Evolutionary conservation across 2,329 filamentous ascomycete genomes (phyloP).

Genomic region (Penicillium sp.): DNA sequence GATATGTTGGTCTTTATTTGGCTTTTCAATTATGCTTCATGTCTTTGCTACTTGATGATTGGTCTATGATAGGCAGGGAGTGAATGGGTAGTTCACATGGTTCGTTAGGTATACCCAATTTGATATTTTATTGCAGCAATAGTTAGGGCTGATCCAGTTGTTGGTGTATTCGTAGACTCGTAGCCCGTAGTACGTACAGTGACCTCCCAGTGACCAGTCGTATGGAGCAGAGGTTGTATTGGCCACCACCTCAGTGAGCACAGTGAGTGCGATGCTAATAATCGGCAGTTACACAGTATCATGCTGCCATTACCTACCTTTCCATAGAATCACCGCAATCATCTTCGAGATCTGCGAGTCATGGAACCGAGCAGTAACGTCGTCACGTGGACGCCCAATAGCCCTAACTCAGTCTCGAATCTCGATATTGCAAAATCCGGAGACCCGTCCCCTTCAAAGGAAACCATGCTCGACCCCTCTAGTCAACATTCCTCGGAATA

Average conservation of each 20-base stretch:
- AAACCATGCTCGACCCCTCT: no score
- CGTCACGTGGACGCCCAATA: background rate
- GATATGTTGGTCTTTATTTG: background rate
- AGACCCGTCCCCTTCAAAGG: background rate
- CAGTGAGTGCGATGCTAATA: no score
- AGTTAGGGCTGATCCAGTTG: background rate
- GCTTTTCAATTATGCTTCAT: background rate
- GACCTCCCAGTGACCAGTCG: no score
- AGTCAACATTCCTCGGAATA: conserved; percentile 19
- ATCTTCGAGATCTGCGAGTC: no score
- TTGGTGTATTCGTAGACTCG: background rate
- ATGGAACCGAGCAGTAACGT: background rate
- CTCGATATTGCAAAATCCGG: no score
- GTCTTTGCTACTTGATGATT: background rate
- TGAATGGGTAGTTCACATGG: background rate
- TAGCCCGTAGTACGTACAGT: no score
- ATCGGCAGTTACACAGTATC: no score
- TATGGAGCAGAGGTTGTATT: no score
- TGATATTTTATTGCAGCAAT: conserved; percentile 1
- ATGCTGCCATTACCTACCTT: no score
- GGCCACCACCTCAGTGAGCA: no score
- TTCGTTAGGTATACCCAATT: conserved; percentile 13
- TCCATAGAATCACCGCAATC: no score
- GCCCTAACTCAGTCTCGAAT: background rate
- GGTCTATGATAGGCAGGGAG: background rate